Conservation (phyloP, 345 rosid species). For the Pistacia vera region DNA sequence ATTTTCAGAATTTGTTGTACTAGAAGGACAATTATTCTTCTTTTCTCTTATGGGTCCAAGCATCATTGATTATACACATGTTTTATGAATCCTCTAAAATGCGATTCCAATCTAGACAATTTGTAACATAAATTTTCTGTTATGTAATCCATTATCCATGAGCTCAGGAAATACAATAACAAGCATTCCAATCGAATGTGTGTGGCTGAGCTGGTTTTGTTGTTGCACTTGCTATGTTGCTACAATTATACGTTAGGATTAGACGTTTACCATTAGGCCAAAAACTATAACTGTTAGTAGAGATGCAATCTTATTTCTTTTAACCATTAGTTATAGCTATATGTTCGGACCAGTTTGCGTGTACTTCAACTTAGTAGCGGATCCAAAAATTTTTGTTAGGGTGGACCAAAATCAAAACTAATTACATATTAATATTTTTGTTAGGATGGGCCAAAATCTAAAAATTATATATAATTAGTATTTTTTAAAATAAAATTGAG, state of each 20-base stretch:
- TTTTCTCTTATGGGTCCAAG: conserved; percentile 3
- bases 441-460: no score
- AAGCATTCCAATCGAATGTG: background rate
- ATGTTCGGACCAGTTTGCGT: no score
- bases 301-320: no score
- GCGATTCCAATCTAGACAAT: conserved; percentile 28
- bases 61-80: conserved; percentile 5
- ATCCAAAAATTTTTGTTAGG: no score
- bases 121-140: background rate
- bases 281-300: no score
- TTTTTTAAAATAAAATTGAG: no score
- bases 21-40: conserved; percentile 2
- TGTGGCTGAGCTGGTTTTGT: background rate
- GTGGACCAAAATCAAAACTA: no score
- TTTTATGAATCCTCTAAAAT: conserved; percentile 9
- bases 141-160: background rate
- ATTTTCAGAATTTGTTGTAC: conserved; percentile 6
- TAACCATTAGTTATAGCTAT: no score
- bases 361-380: no score
- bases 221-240: background rate
- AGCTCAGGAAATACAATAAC: background rate
- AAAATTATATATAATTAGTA: no score
- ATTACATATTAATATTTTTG: no score
- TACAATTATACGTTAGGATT: background rate
- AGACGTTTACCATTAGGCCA: no score